phyloP scores from a whole-genome alignment of 2,329 filamentous ascomycete species.

The Didymella pinodella region DNA sequence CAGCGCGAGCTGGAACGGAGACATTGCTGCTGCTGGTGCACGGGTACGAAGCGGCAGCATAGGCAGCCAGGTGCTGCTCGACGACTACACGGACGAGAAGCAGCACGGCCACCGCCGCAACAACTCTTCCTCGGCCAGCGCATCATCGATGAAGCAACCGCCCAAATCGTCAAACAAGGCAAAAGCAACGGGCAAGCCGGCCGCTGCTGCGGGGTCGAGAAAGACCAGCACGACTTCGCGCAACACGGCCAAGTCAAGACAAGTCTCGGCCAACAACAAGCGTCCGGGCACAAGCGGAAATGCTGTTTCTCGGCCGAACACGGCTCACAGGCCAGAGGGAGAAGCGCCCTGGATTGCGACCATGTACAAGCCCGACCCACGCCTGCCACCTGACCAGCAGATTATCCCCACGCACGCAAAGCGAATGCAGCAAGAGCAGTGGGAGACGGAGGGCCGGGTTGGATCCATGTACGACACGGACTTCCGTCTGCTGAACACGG shows the following conservation, averaged over 20 bases:
- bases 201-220: conserved; percentile 45
- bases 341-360: conserved; percentile 95
- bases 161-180: conserved; percentile 51
- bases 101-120: conserved; percentile 32
- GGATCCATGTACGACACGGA: conserved; percentile 86
- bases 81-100: conserved; percentile 51
- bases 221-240: conserved; percentile 41
- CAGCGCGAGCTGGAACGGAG: conserved; percentile 66
- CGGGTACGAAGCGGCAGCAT: conserved; percentile 76
- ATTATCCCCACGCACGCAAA: conserved; percentile 93
- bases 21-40: conserved; percentile 67
- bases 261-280: conserved; percentile 47
- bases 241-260: conserved; percentile 48
- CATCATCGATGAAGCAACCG: conserved; percentile 42
- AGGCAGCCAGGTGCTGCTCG: conserved; percentile 61
- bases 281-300: conserved; percentile 71
- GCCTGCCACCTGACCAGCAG: conserved; percentile 92
- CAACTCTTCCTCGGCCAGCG: conserved; percentile 33
- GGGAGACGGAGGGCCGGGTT: conserved; percentile 89
- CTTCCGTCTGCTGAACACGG: conserved; percentile 78
- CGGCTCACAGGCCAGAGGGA: conserved; percentile 81
- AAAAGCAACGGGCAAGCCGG: conserved; percentile 50
- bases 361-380: conserved; percentile 94
- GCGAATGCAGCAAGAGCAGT: conserved; percentile 90
- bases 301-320: conserved; percentile 60